Percentiles rank a stretch among this genome's conserved stretches.
Conservation (phyloP, 2,329 filamentous ascomycete genomes). For the Colletotrichum echinochloae region DNA sequence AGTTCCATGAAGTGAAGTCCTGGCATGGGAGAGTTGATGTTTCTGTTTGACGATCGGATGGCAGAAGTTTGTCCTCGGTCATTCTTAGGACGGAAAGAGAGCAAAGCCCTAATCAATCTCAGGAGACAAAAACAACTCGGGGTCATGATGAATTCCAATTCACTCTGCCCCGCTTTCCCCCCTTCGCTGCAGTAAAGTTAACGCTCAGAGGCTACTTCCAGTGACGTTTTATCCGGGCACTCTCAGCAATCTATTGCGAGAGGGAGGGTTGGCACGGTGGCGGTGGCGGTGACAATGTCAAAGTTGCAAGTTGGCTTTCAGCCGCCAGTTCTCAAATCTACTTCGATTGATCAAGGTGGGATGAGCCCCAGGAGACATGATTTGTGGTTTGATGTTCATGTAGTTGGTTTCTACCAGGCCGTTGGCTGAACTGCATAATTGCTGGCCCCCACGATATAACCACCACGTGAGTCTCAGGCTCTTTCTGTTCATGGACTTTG, state of each 20-base stretch:
- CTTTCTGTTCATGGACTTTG: neutral
- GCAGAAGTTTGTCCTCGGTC: constrained; percentile 11
- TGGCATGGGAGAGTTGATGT: neutral
- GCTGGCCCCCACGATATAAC: neutral
- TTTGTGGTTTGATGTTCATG: neutral
- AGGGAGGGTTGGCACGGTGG: no score
- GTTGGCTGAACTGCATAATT: neutral
- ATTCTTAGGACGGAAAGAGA: neutral
- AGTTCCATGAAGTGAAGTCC: neutral
- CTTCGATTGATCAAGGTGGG: neutral
- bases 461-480: neutral
- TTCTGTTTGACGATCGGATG: neutral
- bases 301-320: neutral
- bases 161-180: neutral
- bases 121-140: neutral
- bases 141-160: no score
- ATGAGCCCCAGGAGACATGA: neutral
- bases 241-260: neutral
- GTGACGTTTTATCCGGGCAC: neutral
- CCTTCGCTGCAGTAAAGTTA: neutral
- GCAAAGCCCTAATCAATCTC: neutral
- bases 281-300: neutral
- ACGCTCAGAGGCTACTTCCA: no score
- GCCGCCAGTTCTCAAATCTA: neutral
- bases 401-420: neutral